These are phyloP conservation scores for Logfia minima DNA, from an alignment of 129 eudicot species.

Conservation along the genomic window DNA sequence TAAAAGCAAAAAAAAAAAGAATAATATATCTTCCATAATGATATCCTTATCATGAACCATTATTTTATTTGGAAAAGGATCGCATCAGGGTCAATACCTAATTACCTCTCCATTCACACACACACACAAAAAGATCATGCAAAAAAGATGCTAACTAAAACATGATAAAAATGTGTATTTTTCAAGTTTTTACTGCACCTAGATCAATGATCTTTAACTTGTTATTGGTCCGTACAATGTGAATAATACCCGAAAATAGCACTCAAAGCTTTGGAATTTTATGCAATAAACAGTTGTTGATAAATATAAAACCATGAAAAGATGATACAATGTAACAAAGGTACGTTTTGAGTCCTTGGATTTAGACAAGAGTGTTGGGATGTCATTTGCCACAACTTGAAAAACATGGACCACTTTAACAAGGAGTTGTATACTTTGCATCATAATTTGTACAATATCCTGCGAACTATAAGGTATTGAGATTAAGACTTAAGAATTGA, in stretches of 20 bases:
- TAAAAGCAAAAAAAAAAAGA: neutral
- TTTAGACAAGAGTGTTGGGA: conserved; percentile 33
- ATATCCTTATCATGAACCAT: neutral
- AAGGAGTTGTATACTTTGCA: conserved; percentile 19
- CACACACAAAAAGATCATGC: neutral
- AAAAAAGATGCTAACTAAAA: neutral
- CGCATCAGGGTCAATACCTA: neutral
- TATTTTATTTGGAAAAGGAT: neutral
- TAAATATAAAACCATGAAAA: conserved; percentile 35
- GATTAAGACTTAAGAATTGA: conserved; percentile 35
- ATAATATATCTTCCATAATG: conserved; percentile 2
- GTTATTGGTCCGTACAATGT: neutral
- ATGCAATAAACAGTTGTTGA: conserved; percentile 17
- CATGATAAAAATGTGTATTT: conserved; percentile 1
- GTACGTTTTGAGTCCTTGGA: conserved; percentile 31
- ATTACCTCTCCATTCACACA: neutral
- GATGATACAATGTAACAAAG: conserved; percentile 27
- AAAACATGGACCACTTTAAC: conserved; percentile 38
- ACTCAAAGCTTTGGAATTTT: conserved; percentile 11
- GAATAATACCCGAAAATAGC: neutral
- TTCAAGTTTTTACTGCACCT: neutral
- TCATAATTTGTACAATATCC: conserved; percentile 21
- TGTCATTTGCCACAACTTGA: conserved; percentile 23
- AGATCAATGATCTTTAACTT: neutral
- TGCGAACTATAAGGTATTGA: conserved; percentile 21